These are phyloP conservation scores for Orbilia blumenaviensis DNA, from an alignment of 2,329 filamentous ascomycete species.

Conservation along the genomic window DNA sequence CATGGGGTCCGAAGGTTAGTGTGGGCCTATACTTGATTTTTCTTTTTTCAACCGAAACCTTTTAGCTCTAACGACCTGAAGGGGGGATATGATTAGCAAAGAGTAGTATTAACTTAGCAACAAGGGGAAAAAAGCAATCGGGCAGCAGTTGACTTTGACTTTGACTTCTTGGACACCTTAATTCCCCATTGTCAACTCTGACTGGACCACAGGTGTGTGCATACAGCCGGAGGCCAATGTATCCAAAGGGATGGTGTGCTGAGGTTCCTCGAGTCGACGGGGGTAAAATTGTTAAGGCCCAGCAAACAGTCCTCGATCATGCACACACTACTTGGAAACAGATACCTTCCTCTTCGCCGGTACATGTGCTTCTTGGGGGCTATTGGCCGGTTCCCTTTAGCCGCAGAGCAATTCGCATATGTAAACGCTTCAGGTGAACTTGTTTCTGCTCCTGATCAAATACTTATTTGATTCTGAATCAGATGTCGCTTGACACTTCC, in stretches of 20 bases:
- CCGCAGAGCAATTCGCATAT: conserved; percentile 32
- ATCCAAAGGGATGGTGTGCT: conserved; percentile 53
- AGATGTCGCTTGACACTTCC: conserved; percentile 47
- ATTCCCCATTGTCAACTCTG: conserved; percentile 21
- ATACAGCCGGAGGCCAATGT: conserved; percentile 42
- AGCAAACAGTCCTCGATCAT: conserved; percentile 52
- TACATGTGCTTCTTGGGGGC: conserved; percentile 1
- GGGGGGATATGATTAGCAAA: neutral
- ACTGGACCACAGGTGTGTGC: conserved; percentile 4
- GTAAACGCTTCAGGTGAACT: conserved; percentile 5
- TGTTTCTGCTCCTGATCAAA: conserved; percentile 32
- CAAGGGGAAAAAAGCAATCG: conserved; percentile 39
- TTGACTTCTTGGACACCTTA: conserved; percentile 29
- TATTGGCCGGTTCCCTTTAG: conserved; percentile 41
- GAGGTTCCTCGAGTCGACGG: conserved; percentile 38
- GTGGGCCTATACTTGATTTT: conserved; percentile 6
- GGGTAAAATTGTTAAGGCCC: conserved; percentile 49
- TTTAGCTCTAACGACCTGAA: conserved; percentile 11
- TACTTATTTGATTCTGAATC: conserved; percentile 16
- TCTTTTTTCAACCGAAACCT: conserved; percentile 18
- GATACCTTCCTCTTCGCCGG: conserved; percentile 29
- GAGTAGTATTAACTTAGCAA: neutral
- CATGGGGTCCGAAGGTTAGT: conserved; percentile 37
- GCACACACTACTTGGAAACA: conserved; percentile 15
- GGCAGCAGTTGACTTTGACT: neutral